Conservation (phyloP, 176 grass and related monocot species). For the Saccharum spontaneum region DNA sequence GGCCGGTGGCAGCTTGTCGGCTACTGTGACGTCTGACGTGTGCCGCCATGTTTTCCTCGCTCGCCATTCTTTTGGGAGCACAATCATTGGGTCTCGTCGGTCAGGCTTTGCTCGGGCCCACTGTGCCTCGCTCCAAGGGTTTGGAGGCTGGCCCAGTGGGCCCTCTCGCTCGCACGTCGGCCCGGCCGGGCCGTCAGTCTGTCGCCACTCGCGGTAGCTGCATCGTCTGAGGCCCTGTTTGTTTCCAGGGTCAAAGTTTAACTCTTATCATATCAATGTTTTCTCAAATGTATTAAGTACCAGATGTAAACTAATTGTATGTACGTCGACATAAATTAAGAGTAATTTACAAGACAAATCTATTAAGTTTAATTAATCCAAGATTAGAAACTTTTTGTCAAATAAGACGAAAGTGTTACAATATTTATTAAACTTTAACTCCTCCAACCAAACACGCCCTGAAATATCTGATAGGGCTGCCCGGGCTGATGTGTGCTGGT, state of each 20-base stretch:
- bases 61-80: slow-evolving; percentile 1
- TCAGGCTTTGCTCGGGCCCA: slow-evolving; percentile 16
- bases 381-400: too few species aligned
- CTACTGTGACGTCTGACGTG: neutral
- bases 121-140: neutral
- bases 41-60: slow-evolving; percentile 24
- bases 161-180: neutral
- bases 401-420: too few species aligned
- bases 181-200: neutral
- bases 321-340: too few species aligned
- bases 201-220: neutral
- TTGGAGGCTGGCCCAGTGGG: neutral
- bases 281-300: too few species aligned
- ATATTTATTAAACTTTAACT: too few species aligned
- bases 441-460: too few species aligned
- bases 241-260: too few species aligned
- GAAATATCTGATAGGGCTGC: neutral
- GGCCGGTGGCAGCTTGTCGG: neutral
- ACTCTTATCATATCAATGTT: too few species aligned
- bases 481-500: neutral
- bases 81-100: slow-evolving; percentile 27
- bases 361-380: too few species aligned
- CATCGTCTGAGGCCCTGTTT: neutral
- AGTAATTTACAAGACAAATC: too few species aligned
- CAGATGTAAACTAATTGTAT: too few species aligned